Percentiles rank a stretch among this genome's conserved stretches.
Evolutionary conservation across 352 stramenopile genomes (phyloP).

Genomic region (Saprolegnia parasitica): DNA sequence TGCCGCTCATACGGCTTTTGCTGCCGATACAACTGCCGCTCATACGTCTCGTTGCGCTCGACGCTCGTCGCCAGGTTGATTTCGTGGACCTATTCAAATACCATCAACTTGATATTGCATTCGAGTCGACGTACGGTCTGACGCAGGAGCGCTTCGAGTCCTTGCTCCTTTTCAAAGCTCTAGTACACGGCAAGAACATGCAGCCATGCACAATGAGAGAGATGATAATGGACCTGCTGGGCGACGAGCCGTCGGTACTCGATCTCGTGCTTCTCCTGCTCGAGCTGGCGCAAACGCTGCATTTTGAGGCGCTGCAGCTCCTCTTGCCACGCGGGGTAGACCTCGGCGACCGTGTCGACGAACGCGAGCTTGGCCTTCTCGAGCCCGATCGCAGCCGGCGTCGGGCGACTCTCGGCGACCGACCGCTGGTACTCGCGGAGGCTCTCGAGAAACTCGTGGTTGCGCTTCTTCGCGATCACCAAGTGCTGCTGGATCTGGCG

Average conservation of each 20-base stretch:
- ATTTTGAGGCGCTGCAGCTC: constrained; percentile 49
- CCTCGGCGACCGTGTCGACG: constrained; percentile 49
- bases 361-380: constrained; percentile 61
- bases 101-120: background rate
- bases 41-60: constrained; percentile 68
- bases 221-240: constrained; percentile 62
- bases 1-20: background rate
- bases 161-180: constrained; percentile 80
- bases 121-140: constrained; percentile 44
- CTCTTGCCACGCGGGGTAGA: constrained; percentile 74
- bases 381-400: constrained; percentile 39
- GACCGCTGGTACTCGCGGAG: constrained; percentile 50
- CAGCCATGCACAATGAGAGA: background rate
- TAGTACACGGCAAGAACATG: constrained; percentile 27
- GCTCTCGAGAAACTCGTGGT: constrained; percentile 58
- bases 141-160: constrained; percentile 55
- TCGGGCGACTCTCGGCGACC: constrained; percentile 32
- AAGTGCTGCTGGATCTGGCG: constrained; percentile 45
- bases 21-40: constrained; percentile 41
- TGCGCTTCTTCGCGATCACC: constrained; percentile 44
- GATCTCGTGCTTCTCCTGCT: constrained; percentile 67
- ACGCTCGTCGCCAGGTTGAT: constrained; percentile 67
- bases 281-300: constrained; percentile 50
- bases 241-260: constrained; percentile 62
- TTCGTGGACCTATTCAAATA: constrained; percentile 48